Base-by-base conservation (phyloP, 495 filamentous ascomycete species). In the Amphirosellinia nigrospora region DNA sequence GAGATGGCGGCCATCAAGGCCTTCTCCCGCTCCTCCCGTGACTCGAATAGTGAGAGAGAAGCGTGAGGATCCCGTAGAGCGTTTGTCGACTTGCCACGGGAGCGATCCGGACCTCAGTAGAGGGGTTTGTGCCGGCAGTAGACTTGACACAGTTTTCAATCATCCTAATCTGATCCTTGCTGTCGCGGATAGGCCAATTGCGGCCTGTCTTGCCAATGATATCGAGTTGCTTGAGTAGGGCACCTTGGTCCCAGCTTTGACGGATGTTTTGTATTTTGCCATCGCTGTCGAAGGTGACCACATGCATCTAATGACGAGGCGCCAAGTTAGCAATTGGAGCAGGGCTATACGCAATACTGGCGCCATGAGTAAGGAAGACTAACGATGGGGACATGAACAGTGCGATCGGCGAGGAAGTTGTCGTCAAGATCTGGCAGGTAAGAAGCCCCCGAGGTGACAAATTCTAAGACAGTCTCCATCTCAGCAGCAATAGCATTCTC, bases 111-210 rank as follows among this genome's bases (percentile, higher is more conserved):
- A 74, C 61, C 13, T 64, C 34, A 3, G 79, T 43, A 45, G 28
- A 70, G 15, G 61, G 10, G 26, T 69, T 69, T 15, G 61, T 60
- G 64, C 63, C 76, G 26, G 73, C 72, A 15, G 78, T 74, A 45
- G 76, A 72, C 70, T 84, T 85, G 74, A 85, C 79, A 66, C 83
- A 88, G 41, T 78, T 82, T 52, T 79, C 71, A 71, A 98, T 91
- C 69, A 97, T 82, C 72, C 86, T 90, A 52, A 89, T 85, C 80
- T 98, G 96, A 30, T 97, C 94, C 72, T 88, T 91, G 67, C 91
- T 92, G 75, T 97, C 94, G 69, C 90, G 92, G 79, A 99, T 95
- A 23, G 96, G 96, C 96, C 96, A 99, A 76, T 91, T 93, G 75
- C 90, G 91, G 55, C 91, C 93, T 32, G 92, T 90, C 72, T 89